Percentiles rank a stretch among this genome's conserved stretches.
Conservation (phyloP, 768 basidiomycete genomes). For the Macrolepiota dolichaula region DNA sequence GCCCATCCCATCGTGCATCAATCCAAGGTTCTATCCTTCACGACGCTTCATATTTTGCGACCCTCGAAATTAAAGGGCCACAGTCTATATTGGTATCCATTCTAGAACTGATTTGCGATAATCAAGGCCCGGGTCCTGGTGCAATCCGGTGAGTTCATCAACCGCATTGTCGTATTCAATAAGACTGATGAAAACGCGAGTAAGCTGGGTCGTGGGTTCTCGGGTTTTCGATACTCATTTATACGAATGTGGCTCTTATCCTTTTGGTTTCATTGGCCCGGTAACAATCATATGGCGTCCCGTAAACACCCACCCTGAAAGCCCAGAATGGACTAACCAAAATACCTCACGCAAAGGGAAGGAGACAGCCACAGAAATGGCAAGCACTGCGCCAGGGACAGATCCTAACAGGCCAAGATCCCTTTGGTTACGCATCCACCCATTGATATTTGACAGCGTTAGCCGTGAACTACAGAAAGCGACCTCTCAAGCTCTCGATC, state of each 20-base stretch:
- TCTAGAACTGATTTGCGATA: constrained; percentile 60
- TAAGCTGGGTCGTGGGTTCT: constrained; percentile 63
- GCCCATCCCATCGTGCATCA: constrained; percentile 88
- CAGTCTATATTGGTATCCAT: constrained; percentile 48
- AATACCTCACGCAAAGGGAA: constrained; percentile 8
- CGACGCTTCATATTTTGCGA: constrained; percentile 82
- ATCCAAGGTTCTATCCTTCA: constrained; percentile 83
- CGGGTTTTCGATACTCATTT: constrained; percentile 64
- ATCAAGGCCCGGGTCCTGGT: constrained; percentile 56
- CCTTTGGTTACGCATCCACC: constrained; percentile 10
- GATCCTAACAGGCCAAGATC: not conserved
- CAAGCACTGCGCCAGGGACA: not conserved
- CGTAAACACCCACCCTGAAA: constrained; percentile 4
- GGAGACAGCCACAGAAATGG: constrained; percentile 12
- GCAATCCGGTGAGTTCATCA: constrained; percentile 49
- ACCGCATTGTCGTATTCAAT: not conserved
- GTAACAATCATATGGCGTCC: constrained; percentile 74
- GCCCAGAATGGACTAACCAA: not conserved
- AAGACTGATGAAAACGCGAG: not conserved
- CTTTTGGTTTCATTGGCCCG: constrained; percentile 68
- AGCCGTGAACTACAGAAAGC: constrained; percentile 6
- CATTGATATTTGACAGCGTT: constrained; percentile 4
- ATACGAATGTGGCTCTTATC: constrained; percentile 63
- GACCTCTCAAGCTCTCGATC: constrained; percentile 2
- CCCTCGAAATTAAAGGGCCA: constrained; percentile 71